Conservation (phyloP, 2,329 filamentous ascomycete genomes). For the Fusarium sp. region DNA sequence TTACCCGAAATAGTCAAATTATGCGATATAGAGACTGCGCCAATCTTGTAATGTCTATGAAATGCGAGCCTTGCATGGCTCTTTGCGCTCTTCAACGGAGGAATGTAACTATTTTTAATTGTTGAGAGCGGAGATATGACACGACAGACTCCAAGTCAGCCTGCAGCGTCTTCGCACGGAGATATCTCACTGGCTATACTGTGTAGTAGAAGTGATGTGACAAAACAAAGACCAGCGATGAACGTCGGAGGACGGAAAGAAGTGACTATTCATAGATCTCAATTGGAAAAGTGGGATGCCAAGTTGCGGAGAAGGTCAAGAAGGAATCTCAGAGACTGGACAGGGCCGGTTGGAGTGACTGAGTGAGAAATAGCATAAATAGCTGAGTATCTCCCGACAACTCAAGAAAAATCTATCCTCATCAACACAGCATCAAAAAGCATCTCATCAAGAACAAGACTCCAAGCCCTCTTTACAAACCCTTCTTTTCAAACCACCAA, state of each 20-base stretch:
- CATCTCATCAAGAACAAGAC: background rate
- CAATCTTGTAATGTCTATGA: background rate
- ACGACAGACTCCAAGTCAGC: rapidly evolving
- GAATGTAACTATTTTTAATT: background rate
- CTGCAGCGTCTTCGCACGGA: background rate
- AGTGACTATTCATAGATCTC: background rate
- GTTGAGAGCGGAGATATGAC: background rate
- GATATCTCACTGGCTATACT: background rate
- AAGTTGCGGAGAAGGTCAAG: rapidly evolving
- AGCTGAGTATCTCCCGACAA: background rate
- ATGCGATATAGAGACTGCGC: background rate
- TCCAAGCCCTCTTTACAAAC: background rate
- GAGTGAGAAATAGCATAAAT: background rate
- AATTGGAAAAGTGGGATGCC: rapidly evolving
- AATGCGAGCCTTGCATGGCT: background rate
- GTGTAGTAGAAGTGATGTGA: background rate
- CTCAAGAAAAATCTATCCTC: background rate
- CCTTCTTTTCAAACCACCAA: background rate
- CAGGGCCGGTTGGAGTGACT: rapidly evolving
- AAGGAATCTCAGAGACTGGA: rapidly evolving
- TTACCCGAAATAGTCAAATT: background rate
- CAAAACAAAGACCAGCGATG: rapidly evolving
- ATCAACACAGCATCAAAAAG: background rate
- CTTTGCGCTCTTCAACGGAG: constrained; percentile 3
- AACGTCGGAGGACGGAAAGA: background rate